phyloP scores from a whole-genome alignment of 1,284 basidiomycete species.

The Trichosporon inkin region DNA sequence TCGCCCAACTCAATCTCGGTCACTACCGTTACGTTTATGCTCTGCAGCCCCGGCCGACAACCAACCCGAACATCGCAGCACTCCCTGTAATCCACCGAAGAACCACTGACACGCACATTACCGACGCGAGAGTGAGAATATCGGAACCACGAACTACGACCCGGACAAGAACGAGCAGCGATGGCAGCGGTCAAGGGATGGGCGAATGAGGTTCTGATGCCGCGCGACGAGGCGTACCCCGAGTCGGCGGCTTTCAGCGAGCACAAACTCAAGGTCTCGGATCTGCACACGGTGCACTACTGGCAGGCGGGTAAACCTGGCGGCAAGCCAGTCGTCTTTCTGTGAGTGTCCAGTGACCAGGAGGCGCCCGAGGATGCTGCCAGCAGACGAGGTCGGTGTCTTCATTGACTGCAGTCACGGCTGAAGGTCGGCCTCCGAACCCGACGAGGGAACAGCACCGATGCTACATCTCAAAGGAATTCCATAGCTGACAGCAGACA shows the following conservation, averaged over 20 bases:
- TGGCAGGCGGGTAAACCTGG: slow-evolving; percentile 72
- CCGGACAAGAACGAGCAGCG: background rate
- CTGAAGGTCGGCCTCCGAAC: background rate
- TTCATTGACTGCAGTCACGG: no score
- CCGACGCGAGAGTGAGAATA: background rate
- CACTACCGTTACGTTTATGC: no score
- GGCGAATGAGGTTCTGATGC: background rate
- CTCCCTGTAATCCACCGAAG: background rate
- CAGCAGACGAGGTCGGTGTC: no score
- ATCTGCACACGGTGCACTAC: slow-evolving; percentile 73
- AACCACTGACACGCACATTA: background rate
- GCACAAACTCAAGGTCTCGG: slow-evolving; percentile 66
- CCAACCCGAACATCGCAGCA: no score
- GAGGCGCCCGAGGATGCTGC: no score
- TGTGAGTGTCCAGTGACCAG: slow-evolving; percentile 39
- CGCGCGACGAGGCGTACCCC: slow-evolving; percentile 52
- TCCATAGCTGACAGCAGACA: slow-evolving; percentile 18
- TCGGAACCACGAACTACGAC: background rate
- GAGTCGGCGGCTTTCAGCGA: slow-evolving; percentile 61
- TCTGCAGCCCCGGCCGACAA: no score
- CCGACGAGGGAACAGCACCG: background rate
- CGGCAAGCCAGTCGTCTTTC: slow-evolving; percentile 73
- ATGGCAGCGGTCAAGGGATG: slow-evolving; percentile 6
- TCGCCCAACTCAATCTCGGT: no score
- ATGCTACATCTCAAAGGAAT: background rate